These are phyloP conservation scores for Senecio squalidus DNA, from an alignment of 140 eudicot genomes.

Conservation along the genomic window DNA sequence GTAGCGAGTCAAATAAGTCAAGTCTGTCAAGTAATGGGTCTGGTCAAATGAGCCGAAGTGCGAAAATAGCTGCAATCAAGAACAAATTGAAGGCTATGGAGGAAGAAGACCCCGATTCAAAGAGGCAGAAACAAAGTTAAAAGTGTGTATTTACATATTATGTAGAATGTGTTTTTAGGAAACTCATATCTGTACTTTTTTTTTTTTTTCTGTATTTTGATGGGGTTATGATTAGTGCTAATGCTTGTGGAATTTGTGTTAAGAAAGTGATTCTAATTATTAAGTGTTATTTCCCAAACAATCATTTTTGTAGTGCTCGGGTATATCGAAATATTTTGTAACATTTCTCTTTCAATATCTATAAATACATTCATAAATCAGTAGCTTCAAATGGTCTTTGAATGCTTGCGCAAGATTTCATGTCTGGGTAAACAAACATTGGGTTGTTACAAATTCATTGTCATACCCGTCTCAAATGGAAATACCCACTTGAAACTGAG, in stretches of 20 bases:
- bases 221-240: neutral
- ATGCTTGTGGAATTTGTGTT: neutral
- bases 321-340: too few relatives aligned
- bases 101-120: slow-evolving; percentile 38
- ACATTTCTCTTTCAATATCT: too few relatives aligned
- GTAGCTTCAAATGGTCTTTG: too few relatives aligned
- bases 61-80: slow-evolving; percentile 82
- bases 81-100: slow-evolving; percentile 70
- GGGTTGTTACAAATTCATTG: too few relatives aligned
- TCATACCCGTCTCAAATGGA: too few relatives aligned
- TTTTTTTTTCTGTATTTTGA: neutral
- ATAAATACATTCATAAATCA: too few relatives aligned
- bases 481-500: too few relatives aligned
- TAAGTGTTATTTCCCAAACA: too few relatives aligned
- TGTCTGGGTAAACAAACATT: too few relatives aligned
- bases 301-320: too few relatives aligned
- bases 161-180: neutral
- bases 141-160: neutral
- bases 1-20: neutral
- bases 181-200: neutral
- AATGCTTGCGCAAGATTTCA: too few relatives aligned
- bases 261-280: too few relatives aligned
- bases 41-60: slow-evolving; percentile 54
- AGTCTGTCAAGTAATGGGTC: neutral
- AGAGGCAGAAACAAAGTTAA: slow-evolving; percentile 46